These are phyloP conservation scores for Butyriboletus loyo DNA, from an alignment of 768 basidiomycete species.

Conservation along the genomic window DNA sequence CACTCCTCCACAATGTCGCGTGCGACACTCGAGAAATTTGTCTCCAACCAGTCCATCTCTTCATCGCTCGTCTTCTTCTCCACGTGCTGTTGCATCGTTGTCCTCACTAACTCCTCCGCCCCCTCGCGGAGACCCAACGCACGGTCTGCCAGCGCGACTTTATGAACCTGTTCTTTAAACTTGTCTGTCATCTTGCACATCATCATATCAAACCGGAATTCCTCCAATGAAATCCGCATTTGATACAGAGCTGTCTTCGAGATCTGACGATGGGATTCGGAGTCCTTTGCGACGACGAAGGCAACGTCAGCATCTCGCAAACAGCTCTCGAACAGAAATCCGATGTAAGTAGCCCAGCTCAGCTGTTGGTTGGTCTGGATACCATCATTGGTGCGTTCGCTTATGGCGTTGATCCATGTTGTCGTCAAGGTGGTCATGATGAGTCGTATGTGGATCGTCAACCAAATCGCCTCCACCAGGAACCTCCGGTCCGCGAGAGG, in stretches of 20 bases:
- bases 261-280: slow-evolving; percentile 52
- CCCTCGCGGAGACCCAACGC: slow-evolving; percentile 13
- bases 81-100: slow-evolving; percentile 6
- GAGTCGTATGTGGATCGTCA: slow-evolving; percentile 52
- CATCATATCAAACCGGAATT: slow-evolving; percentile 46
- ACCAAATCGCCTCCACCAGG: slow-evolving; percentile 58
- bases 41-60: slow-evolving; percentile 39
- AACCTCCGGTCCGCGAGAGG: slow-evolving; percentile 60
- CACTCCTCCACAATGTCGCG: slow-evolving; percentile 45
- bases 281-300: slow-evolving; percentile 42
- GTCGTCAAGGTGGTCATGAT: slow-evolving; percentile 44
- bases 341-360: slow-evolving; percentile 46
- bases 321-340: slow-evolving; percentile 48
- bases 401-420: slow-evolving; percentile 38
- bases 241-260: slow-evolving; percentile 41
- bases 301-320: slow-evolving; percentile 46
- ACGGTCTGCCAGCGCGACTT: slow-evolving; percentile 22
- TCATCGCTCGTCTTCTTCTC: slow-evolving; percentile 23
- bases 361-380: slow-evolving; percentile 27
- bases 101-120: neutral
- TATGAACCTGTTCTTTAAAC: slow-evolving; percentile 13
- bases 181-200: slow-evolving; percentile 26
- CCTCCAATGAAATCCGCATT: slow-evolving; percentile 47
- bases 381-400: slow-evolving; percentile 16
- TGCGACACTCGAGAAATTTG: slow-evolving; percentile 40